phyloP scores from a whole-genome alignment of 345 rosid genomes.

The Nephelium lappaceum region DNA sequence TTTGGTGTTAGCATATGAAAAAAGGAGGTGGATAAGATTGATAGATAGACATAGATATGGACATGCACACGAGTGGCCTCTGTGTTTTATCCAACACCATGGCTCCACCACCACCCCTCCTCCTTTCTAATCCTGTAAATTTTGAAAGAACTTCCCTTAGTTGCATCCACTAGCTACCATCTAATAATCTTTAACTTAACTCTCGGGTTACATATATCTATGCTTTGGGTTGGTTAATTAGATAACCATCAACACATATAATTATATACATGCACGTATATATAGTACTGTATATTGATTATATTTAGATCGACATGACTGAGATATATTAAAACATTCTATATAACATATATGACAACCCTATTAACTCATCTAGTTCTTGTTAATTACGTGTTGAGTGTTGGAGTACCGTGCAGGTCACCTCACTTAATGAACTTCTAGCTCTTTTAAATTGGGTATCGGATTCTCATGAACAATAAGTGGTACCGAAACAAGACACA shows the following conservation, averaged over 20 bases:
- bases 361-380: too few relatives aligned
- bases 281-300: too few relatives aligned
- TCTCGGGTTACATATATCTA: too few relatives aligned
- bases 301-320: neutral
- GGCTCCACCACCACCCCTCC: slow-evolving; percentile 34
- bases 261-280: too few relatives aligned
- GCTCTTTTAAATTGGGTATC: neutral
- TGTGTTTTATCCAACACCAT: slow-evolving; percentile 21
- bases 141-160: slow-evolving; percentile 4
- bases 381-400: too few relatives aligned
- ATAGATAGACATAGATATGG: slow-evolving; percentile 11
- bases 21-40: slow-evolving; percentile 18
- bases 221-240: too few relatives aligned
- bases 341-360: too few relatives aligned
- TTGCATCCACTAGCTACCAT: neutral
- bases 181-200: neutral
- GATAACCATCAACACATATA: too few relatives aligned
- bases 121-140: neutral
- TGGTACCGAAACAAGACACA: too few relatives aligned
- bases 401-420: too few relatives aligned
- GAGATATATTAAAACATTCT: neutral
- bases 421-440: neutral
- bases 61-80: slow-evolving; percentile 43
- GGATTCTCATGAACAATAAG: neutral
- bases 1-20: slow-evolving; percentile 3